Conservation (phyloP, 495 filamentous ascomycete genomes). For the Collariella sp. region DNA sequence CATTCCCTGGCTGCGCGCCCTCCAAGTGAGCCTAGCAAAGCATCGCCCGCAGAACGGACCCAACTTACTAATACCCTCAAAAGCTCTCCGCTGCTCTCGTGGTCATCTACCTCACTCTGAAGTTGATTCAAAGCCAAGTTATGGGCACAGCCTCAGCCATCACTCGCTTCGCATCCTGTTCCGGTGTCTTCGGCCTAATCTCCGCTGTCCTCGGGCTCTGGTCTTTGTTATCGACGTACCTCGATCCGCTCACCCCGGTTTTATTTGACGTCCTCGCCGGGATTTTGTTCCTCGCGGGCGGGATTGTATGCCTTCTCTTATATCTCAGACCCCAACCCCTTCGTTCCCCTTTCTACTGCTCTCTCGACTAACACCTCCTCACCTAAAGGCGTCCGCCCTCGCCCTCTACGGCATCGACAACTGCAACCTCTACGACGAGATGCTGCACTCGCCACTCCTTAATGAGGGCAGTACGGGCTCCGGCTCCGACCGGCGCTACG, state of each 20-base stretch:
- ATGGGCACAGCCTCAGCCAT: conserved; percentile 29
- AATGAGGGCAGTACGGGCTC: conserved; percentile 26
- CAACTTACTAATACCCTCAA: background rate
- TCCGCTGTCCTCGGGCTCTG: conserved; percentile 31
- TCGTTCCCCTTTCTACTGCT: background rate
- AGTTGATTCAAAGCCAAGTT: conserved; percentile 35
- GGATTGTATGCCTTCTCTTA: conserved; percentile 40
- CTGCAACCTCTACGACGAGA: conserved; percentile 13
- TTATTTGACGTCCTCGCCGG: conserved; percentile 37
- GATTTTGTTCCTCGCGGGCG: conserved; percentile 43
- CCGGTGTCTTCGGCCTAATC: conserved; percentile 42
- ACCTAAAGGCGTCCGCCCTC: conserved; percentile 31
- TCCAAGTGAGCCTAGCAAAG: background rate
- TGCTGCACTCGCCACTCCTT: conserved; percentile 26
- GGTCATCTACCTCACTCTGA: no score
- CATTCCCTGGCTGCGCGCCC: conserved; percentile 9
- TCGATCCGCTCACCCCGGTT: conserved; percentile 33
- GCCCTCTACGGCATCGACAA: conserved; percentile 33
- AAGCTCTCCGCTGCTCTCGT: conserved; percentile 41
- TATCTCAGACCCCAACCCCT: background rate
- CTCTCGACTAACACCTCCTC: background rate
- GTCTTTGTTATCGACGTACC: conserved; percentile 30
- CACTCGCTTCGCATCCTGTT: conserved; percentile 40
- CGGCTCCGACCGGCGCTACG: conserved; percentile 9
- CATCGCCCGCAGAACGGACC: background rate